Evolutionary conservation across 129 eudicot genomes (phyloP).

Genomic region (Escallonia herrerae): DNA sequence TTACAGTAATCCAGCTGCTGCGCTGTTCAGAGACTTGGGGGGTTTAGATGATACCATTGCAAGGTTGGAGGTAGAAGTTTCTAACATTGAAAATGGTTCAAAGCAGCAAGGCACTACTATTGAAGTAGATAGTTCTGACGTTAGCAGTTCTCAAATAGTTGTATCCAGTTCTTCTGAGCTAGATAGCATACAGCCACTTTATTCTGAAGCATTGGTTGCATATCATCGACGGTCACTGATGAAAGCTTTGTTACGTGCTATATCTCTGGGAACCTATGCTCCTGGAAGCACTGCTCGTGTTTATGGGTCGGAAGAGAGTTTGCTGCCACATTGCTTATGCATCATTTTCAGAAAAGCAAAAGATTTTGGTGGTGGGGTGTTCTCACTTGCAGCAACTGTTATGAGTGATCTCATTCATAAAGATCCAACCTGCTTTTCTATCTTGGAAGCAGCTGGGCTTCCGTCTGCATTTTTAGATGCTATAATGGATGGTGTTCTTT

Average conservation of each 20-base stretch:
- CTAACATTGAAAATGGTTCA: constrained; percentile 63
- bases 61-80: constrained; percentile 78
- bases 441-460: constrained; percentile 86
- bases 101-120: constrained; percentile 35
- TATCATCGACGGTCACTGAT: constrained; percentile 75
- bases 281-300: constrained; percentile 85
- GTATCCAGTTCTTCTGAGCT: constrained; percentile 37
- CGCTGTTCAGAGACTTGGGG: constrained; percentile 96
- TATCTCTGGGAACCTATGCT: constrained; percentile 95
- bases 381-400: constrained; percentile 87
- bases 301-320: constrained; percentile 86
- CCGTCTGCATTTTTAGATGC: constrained; percentile 98
- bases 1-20: constrained; percentile 98
- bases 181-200: constrained; percentile 64
- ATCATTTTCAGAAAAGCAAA: constrained; percentile 69
- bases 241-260: constrained; percentile 92
- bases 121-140: constrained; percentile 46
- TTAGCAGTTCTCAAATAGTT: constrained; percentile 22
- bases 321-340: constrained; percentile 85
- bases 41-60: constrained; percentile 88
- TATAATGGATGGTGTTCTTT: constrained; percentile 86
- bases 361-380: constrained; percentile 99
- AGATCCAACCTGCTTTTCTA: constrained; percentile 86
- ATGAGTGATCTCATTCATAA: constrained; percentile 98
- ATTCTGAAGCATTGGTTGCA: constrained; percentile 84